Percentiles rank a stretch among this genome's conserved stretches.
phyloP scores from a whole-genome alignment of 768 basidiomycete species.

The Tulasnella sp. region DNA sequence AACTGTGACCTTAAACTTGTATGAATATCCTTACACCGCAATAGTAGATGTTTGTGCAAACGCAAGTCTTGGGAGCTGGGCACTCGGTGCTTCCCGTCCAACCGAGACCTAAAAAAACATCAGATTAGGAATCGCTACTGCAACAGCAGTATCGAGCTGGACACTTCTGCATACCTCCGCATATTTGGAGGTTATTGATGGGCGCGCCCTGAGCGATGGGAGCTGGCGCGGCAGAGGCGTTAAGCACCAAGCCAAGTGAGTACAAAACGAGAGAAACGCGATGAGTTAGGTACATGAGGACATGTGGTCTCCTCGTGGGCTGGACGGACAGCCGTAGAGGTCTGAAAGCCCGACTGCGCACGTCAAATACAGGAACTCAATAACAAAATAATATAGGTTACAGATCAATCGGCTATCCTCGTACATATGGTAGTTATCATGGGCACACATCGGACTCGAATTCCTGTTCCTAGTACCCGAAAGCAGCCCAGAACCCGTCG shows the following conservation, averaged over 20 bases:
- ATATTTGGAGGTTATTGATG: neutral
- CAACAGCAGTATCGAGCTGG: neutral
- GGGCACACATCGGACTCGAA: no score
- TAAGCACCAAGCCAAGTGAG: neutral
- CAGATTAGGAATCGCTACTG: neutral
- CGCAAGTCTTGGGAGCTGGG: neutral
- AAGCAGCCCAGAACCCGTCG: neutral
- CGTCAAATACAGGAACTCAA: no score
- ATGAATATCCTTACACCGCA: neutral
- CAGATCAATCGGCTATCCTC: no score
- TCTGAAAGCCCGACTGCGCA: no score
- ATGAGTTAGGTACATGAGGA: neutral
- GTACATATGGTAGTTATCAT: no score
- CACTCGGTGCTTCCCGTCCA: neutral
- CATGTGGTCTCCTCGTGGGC: no score
- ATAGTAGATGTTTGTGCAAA: neutral
- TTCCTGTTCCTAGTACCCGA: neutral
- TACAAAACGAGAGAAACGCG: neutral
- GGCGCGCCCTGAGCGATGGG: neutral
- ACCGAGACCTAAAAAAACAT: neutral
- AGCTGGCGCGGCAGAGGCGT: neutral
- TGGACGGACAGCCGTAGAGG: no score
- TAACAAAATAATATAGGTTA: no score
- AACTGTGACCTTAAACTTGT: neutral
- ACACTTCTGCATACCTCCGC: neutral